These are phyloP conservation scores for Tylopilus sp. DNA, from an alignment of 768 basidiomycete species.

Conservation along the genomic window DNA sequence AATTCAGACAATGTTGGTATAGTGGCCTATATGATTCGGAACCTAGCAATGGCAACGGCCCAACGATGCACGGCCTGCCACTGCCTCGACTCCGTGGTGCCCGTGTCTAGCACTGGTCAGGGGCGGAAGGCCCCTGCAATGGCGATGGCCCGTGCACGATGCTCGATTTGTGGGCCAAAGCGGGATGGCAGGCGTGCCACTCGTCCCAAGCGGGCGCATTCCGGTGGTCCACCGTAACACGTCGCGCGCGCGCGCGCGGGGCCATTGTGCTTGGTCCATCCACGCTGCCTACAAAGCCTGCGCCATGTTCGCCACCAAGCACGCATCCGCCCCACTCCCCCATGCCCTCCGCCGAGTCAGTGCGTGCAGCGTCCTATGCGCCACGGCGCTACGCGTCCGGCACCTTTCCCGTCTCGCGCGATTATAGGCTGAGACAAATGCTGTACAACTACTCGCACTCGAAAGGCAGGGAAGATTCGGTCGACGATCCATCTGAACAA, in stretches of 20 bases:
- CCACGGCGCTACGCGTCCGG: slow-evolving; percentile 22
- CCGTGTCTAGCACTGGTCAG: background rate
- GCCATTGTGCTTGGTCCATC: slow-evolving; percentile 8
- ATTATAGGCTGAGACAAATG: slow-evolving; percentile 28
- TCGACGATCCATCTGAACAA: slow-evolving; percentile 11
- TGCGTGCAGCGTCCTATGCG: slow-evolving; percentile 9
- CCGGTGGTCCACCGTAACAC: background rate
- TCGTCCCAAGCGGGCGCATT: background rate
- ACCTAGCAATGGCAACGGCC: background rate
- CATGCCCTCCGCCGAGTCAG: slow-evolving; percentile 9
- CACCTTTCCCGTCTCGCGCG: slow-evolving; percentile 27
- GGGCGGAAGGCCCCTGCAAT: background rate
- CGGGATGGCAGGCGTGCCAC: background rate
- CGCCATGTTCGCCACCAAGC: background rate
- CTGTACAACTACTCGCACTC: slow-evolving; percentile 20
- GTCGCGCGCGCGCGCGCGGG: slow-evolving; percentile 5
- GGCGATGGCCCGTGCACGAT: slow-evolving; percentile 3
- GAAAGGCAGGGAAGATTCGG: background rate
- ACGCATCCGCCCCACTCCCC: background rate
- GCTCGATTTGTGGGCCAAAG: background rate
- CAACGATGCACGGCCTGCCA: background rate
- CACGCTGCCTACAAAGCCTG: slow-evolving; percentile 14
- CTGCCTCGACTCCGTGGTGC: background rate
- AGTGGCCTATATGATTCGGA: background rate
- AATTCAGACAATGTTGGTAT: background rate